phyloP scores from a whole-genome alignment of 805 yeast species.

The Jamesozyma spencerorum region DNA sequence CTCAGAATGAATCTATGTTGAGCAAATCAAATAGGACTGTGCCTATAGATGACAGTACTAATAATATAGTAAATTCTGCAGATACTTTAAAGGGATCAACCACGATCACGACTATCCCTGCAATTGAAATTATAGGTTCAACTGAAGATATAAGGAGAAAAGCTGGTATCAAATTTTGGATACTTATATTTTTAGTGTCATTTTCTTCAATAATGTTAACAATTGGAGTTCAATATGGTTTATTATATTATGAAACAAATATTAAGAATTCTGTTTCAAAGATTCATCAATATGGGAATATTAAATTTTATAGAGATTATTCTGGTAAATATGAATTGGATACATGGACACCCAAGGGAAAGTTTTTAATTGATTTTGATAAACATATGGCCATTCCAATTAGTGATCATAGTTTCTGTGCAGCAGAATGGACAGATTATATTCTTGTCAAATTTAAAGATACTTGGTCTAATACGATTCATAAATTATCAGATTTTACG shows the following conservation, averaged over 20 bases:
- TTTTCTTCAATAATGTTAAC: neutral
- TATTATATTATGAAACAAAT: no score
- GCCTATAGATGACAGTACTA: neutral
- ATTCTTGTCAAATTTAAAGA: constrained; percentile 8
- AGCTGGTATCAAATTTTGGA: neutral
- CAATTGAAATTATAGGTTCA: no score
- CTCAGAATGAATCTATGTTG: neutral
- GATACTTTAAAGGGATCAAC: constrained; percentile 1
- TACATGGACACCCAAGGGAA: constrained; percentile 16
- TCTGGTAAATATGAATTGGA: neutral
- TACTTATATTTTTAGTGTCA: neutral
- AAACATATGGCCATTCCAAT: constrained; percentile 15
- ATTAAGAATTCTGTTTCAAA: no score
- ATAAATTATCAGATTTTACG: neutral
- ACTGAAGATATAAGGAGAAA: no score
- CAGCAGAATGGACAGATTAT: constrained; percentile 7
- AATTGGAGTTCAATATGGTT: neutral
- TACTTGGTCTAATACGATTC: constrained; percentile 9
- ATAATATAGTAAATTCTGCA: neutral
- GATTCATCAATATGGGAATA: constrained; percentile 1
- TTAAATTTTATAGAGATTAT: constrained; percentile 7
- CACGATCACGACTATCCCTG: no score
- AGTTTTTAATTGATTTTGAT: constrained; percentile 21
- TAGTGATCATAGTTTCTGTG: constrained; percentile 4
- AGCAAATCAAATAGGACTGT: neutral